These are phyloP conservation scores for Climacium dendroides DNA, from an alignment of 225 moss, liverwort and hornwort genomes.

Conservation along the genomic window DNA sequence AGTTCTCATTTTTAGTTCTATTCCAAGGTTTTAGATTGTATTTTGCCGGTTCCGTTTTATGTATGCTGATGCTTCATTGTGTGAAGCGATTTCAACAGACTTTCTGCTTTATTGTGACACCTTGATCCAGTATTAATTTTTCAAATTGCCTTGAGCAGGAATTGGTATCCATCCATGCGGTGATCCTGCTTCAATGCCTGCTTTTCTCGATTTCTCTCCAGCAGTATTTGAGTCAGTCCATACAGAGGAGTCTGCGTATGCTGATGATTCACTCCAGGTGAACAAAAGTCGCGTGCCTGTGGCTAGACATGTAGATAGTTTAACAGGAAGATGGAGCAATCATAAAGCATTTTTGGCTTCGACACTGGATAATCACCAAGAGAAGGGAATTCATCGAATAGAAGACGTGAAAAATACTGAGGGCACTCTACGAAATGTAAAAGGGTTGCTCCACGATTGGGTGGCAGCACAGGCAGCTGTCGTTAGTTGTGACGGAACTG, in stretches of 20 bases:
- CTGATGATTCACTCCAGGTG: constrained; percentile 20
- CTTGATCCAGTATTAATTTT: neutral
- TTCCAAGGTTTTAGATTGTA: neutral
- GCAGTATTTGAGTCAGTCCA: constrained; percentile 36
- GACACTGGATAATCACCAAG: neutral
- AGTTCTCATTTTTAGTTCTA: neutral
- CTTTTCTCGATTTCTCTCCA: constrained; percentile 44
- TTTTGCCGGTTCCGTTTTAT: neutral
- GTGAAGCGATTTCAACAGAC: neutral
- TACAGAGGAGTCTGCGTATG: constrained; percentile 21
- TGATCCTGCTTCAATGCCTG: constrained; percentile 10
- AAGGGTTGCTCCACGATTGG: constrained; percentile 55
- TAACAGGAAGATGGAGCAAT: constrained; percentile 25
- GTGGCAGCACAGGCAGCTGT: constrained; percentile 61
- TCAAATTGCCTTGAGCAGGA: constrained; percentile 31
- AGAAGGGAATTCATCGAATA: constrained; percentile 9
- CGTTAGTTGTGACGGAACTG: constrained; percentile 6
- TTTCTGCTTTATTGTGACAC: neutral
- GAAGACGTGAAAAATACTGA: constrained; percentile 6
- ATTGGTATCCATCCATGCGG: constrained; percentile 41
- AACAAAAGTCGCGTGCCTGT: constrained; percentile 5
- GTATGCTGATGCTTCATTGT: neutral
- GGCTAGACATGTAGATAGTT: constrained; percentile 9
- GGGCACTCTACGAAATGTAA: neutral
- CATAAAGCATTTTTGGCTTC: constrained; percentile 24